A percentile compares a stretch with the other conserved stretches of the same genome.
phyloP scores from a whole-genome alignment of 371 early-diverging fungal genomes.

The Actinomucor elegans region DNA sequence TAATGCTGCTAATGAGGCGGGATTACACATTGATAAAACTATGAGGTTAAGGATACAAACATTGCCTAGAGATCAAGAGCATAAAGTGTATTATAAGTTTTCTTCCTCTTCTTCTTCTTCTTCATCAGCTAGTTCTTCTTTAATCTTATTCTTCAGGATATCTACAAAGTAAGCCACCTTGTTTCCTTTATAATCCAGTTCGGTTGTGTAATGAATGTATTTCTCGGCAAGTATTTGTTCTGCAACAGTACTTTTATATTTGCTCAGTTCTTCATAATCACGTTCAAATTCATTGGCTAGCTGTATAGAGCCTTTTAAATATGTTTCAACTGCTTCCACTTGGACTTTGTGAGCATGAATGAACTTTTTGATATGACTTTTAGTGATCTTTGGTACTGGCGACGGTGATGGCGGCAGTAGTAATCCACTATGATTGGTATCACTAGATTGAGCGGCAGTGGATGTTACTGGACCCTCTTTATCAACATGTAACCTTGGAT shows the following conservation, averaged over 20 bases:
- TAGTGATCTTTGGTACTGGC: not conserved
- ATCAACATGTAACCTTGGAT: constrained; percentile 20
- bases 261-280: constrained; percentile 28
- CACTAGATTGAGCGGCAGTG: not conserved
- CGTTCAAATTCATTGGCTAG: constrained; percentile 21
- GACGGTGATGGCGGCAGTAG: not conserved
- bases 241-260: not conserved
- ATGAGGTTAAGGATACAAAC: no score
- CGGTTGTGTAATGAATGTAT: constrained; percentile 41
- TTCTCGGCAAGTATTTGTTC: no score
- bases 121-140: constrained; percentile 30
- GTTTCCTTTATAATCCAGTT: constrained; percentile 50
- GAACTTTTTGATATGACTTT: constrained; percentile 37
- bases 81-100: no score
- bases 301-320: constrained; percentile 52
- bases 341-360: constrained; percentile 75
- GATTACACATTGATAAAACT: no score
- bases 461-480: not conserved
- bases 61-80: no score
- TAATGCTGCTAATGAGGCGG: constrained; percentile 12
- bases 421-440: not conserved
- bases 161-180: constrained; percentile 36
- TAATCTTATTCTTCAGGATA: constrained; percentile 29
- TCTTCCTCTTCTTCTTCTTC: not conserved
- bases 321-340: constrained; percentile 73